A percentile compares a stretch with the other conserved stretches of the same genome.
Evolutionary conservation across 2,329 filamentous ascomycete species (phyloP).

Genomic region (Elsinoe arachidis): DNA sequence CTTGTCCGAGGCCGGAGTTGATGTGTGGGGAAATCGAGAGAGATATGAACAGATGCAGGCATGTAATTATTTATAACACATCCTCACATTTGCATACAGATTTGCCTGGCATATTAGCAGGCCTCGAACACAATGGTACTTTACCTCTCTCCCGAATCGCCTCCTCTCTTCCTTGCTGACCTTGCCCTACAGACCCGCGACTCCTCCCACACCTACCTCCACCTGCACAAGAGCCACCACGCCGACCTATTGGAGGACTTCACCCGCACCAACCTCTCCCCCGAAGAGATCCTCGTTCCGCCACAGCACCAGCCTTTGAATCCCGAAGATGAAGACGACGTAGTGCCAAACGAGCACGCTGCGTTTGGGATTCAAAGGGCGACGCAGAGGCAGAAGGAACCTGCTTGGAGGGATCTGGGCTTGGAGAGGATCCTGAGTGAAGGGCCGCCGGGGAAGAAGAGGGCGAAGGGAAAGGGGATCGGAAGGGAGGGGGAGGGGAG

Average conservation of each 20-base stretch:
- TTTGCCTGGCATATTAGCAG: too few species aligned
- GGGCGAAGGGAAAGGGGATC: slow-evolving; percentile 7
- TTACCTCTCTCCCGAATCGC: too few species aligned
- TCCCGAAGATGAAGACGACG: slow-evolving; percentile 80
- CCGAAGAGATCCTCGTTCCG: slow-evolving; percentile 74
- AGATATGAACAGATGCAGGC: background rate
- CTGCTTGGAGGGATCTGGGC: slow-evolving; percentile 71
- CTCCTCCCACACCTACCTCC: slow-evolving; percentile 64
- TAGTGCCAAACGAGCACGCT: slow-evolving; percentile 79
- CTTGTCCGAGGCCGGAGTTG: background rate
- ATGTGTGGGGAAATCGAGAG: background rate
- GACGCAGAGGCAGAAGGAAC: slow-evolving; percentile 61
- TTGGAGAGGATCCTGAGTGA: slow-evolving; percentile 61
- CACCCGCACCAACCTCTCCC: slow-evolving; percentile 33
- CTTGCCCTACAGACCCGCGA: slow-evolving; percentile 51
- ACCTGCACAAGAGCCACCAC: slow-evolving; percentile 62
- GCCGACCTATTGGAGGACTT: slow-evolving; percentile 67
- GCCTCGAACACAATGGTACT: background rate
- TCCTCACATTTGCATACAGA: too few species aligned
- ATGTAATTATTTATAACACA: too few species aligned
- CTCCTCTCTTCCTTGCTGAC: background rate
- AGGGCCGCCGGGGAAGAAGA: slow-evolving; percentile 39
- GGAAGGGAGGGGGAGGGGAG: background rate
- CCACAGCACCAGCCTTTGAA: slow-evolving; percentile 73
- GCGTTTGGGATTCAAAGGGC: slow-evolving; percentile 79